Conservation (phyloP, 2,329 filamentous ascomycete species). For the Talaromyces sp. region DNA sequence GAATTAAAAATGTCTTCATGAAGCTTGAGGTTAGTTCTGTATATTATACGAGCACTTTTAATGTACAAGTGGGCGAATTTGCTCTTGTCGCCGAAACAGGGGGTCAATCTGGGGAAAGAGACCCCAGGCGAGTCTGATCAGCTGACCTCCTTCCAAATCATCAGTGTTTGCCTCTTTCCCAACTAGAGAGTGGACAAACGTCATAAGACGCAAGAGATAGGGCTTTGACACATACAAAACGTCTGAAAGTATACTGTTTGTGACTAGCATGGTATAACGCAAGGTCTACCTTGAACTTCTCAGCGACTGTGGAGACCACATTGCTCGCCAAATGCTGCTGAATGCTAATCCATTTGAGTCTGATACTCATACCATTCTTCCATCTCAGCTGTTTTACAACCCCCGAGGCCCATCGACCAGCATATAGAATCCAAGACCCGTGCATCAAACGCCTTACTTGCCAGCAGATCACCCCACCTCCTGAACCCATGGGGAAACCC, state of each 20-base stretch:
- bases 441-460: neutral
- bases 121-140: neutral
- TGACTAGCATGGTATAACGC: no score
- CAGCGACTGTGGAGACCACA: no score
- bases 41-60: neutral
- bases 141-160: neutral
- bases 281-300: no score
- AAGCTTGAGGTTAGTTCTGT: neutral
- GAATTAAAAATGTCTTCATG: neutral
- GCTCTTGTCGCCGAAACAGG: neutral
- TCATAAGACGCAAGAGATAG: neutral
- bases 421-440: neutral
- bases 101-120: neutral
- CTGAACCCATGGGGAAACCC: slow-evolving; percentile 6
- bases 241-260: no score
- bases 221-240: neutral
- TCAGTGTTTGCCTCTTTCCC: neutral
- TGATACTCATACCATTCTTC: slow-evolving; percentile 7
- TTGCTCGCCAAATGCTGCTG: neutral
- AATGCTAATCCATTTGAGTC: neutral
- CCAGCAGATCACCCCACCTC: slow-evolving; percentile 4
- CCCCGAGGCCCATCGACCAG: neutral
- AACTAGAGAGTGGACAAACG: neutral
- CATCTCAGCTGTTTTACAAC: neutral
- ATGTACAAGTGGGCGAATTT: neutral